Percentiles rank a stretch among this genome's conserved stretches.
Conservation (phyloP, 805 yeast species). For the Monosporozyma yasuniensis region DNA sequence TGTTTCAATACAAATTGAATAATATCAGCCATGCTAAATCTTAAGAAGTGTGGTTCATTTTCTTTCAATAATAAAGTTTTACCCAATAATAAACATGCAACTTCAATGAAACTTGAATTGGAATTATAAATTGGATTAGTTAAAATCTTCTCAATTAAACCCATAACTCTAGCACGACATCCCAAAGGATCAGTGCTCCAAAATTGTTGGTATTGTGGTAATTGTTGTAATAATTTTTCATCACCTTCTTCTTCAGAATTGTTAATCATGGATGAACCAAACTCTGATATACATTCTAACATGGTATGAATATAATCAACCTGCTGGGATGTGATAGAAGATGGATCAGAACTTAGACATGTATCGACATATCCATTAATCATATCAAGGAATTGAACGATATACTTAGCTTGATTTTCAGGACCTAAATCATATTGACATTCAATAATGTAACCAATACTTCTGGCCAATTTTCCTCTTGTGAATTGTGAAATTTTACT, state of each 20-base stretch:
- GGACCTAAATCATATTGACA: conserved; percentile 39
- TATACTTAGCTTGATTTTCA: conserved; percentile 32
- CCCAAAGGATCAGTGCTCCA: conserved; percentile 44
- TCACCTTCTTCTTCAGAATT: conserved; percentile 40
- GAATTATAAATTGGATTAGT: conserved; percentile 29
- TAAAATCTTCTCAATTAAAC: conserved; percentile 34
- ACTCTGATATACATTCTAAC: conserved; percentile 53
- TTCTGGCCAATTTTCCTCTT: conserved; percentile 47
- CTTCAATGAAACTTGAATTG: conserved; percentile 49
- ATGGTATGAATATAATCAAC: conserved; percentile 47
- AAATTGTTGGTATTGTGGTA: conserved; percentile 29
- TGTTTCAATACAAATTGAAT: conserved; percentile 21
- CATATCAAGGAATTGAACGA: conserved; percentile 28
- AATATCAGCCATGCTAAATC: conserved; percentile 22
- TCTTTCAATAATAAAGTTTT: conserved; percentile 22
- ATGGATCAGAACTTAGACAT: conserved; percentile 4
- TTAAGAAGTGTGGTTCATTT: conserved; percentile 27
- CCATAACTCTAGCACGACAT: conserved; percentile 38
- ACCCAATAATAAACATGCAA: conserved; percentile 49
- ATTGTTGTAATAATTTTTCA: conserved; percentile 12
- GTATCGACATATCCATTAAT: conserved; percentile 20
- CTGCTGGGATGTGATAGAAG: conserved; percentile 17
- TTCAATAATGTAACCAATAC: conserved; percentile 56
- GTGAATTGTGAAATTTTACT: conserved; percentile 25
- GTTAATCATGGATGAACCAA: conserved; percentile 59